These are phyloP conservation scores for Marasmius sp. DNA, from an alignment of 1,284 basidiomycete species.

Conservation along the genomic window DNA sequence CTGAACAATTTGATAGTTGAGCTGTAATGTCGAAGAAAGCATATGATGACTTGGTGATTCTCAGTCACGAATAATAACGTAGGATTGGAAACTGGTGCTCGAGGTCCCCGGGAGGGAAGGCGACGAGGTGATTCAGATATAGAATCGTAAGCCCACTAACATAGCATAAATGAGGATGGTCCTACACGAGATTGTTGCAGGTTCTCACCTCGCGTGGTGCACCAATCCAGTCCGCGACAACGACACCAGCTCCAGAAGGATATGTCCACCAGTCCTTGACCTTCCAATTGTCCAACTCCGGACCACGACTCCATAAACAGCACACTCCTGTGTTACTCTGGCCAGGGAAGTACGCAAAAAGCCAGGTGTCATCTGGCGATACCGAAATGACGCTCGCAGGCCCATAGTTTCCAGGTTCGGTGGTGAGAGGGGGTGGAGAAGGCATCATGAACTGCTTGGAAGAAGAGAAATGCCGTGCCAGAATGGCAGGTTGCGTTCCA, in stretches of 20 bases:
- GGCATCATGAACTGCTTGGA: constrained; percentile 60
- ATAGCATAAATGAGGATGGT: constrained; percentile 6
- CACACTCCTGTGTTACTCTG: constrained; percentile 51
- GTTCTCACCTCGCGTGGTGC: constrained; percentile 55
- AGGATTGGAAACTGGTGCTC: constrained; percentile 45
- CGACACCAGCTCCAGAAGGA: constrained; percentile 51
- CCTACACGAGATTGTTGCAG: neutral
- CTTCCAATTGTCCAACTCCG: constrained; percentile 60
- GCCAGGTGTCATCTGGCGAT: constrained; percentile 56
- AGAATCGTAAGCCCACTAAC: constrained; percentile 49
- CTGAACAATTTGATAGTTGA: constrained; percentile 42
- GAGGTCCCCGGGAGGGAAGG: constrained; percentile 53
- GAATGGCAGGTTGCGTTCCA: constrained; percentile 54
- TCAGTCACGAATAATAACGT: constrained; percentile 59
- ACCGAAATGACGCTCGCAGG: constrained; percentile 64
- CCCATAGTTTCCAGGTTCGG: constrained; percentile 48
- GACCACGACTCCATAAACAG: constrained; percentile 64
- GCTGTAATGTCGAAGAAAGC: constrained; percentile 44
- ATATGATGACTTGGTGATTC: constrained; percentile 49
- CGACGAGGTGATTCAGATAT: constrained; percentile 41
- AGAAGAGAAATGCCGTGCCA: constrained; percentile 68
- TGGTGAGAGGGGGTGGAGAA: constrained; percentile 47
- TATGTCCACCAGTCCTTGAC: constrained; percentile 60
- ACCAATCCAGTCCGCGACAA: constrained; percentile 63
- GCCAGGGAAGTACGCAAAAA: constrained; percentile 76